A percentile compares a stretch with the other conserved stretches of the same genome.
Evolutionary conservation across 352 stramenopile genomes (phyloP).

Genomic region (Globisporangium echinulatum): DNA sequence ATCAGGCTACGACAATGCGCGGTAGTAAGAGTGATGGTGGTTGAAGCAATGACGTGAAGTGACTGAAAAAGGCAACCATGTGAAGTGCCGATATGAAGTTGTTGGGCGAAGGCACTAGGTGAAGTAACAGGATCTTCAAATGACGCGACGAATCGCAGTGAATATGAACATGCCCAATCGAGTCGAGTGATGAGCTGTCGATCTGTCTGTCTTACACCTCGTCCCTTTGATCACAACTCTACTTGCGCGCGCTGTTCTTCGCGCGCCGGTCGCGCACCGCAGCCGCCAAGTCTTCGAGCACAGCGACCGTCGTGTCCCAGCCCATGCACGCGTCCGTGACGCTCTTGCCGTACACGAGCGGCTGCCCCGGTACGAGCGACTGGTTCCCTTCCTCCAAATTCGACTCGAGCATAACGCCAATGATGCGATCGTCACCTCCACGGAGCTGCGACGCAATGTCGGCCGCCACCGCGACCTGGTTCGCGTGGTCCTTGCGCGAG

Average conservation of each 20-base stretch:
- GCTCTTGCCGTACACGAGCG: conserved; percentile 86
- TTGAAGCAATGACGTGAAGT: neutral
- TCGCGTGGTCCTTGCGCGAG: conserved; percentile 86
- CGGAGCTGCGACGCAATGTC: conserved; percentile 72
- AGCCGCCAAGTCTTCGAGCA: conserved; percentile 66
- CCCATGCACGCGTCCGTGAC: conserved; percentile 88
- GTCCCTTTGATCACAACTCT: neutral
- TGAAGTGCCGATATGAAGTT: too few species aligned
- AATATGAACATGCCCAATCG: neutral
- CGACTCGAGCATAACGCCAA: conserved; percentile 88
- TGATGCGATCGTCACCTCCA: conserved; percentile 65
- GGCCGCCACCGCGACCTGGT: conserved; percentile 70
- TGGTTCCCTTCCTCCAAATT: conserved; percentile 83
- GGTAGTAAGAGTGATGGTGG: conserved; percentile 15
- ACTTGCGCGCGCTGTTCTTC: conserved; percentile 28
- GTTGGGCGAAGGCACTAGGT: too few species aligned
- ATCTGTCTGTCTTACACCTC: too few species aligned
- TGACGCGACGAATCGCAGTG: neutral
- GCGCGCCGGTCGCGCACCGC: conserved; percentile 69
- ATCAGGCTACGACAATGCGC: conserved; percentile 54
- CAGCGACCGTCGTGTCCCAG: conserved; percentile 71
- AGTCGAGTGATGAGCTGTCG: neutral
- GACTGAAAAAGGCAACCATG: too few species aligned
- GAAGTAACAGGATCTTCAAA: too few species aligned
- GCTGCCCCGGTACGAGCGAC: conserved; percentile 61